A percentile compares a stretch with the other conserved stretches of the same genome.
These are phyloP conservation scores for Salisapilia sapeloensis DNA, from an alignment of 352 stramenopile genomes.

Conservation along the genomic window DNA sequence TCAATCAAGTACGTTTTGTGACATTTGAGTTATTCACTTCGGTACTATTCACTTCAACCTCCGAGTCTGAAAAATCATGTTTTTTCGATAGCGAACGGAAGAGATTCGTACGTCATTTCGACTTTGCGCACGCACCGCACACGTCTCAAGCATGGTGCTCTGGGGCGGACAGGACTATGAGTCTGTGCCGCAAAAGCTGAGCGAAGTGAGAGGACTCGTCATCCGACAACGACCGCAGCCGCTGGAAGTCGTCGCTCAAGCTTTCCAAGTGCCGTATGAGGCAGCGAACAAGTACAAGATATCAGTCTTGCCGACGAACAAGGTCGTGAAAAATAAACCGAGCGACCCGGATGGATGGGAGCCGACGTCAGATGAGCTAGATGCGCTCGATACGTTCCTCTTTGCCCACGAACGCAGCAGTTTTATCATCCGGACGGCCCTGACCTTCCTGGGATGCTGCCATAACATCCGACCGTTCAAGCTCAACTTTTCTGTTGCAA, in stretches of 20 bases:
- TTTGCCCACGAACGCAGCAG: constrained; percentile 23
- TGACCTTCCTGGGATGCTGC: constrained; percentile 20
- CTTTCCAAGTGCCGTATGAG: constrained; percentile 30
- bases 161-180: too few species aligned
- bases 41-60: too few species aligned
- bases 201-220: constrained; percentile 19
- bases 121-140: too few species aligned
- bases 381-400: constrained; percentile 23
- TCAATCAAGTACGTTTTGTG: too few species aligned
- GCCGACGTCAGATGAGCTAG: constrained; percentile 19
- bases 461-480: constrained; percentile 17
- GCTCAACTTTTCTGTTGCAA: constrained; percentile 21
- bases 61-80: too few species aligned
- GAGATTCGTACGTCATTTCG: too few species aligned
- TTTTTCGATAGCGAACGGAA: too few species aligned
- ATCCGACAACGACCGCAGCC: constrained; percentile 33
- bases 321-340: constrained; percentile 29
- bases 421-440: constrained; percentile 10
- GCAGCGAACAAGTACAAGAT: constrained; percentile 44
- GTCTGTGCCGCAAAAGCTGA: constrained; percentile 13
- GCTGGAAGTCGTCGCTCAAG: constrained; percentile 24
- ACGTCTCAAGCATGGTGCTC: too few species aligned
- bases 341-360: constrained; percentile 26
- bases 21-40: too few species aligned
- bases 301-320: constrained; percentile 17